phyloP scores from a whole-genome alignment of 176 grass and related monocot species.

The Stipa capillata region DNA sequence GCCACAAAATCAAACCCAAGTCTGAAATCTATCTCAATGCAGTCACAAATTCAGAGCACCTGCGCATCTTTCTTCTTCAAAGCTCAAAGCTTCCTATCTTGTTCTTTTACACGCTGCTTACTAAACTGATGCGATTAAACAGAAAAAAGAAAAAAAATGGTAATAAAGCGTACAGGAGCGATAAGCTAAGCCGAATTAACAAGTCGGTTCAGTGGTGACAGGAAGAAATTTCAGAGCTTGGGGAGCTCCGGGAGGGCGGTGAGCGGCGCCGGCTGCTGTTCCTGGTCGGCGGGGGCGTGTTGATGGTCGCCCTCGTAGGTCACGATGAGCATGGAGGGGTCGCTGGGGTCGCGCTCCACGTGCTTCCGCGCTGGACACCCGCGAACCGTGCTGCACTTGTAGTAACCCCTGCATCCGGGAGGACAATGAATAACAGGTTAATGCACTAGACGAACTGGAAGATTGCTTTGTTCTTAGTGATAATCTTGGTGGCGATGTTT shows the following conservation, averaged over 20 bases:
- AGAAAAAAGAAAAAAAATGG: not conserved
- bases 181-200: not conserved
- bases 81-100: not conserved
- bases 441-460: not conserved
- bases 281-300: conserved; percentile 28
- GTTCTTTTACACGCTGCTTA: not conserved
- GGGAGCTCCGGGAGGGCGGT: not conserved
- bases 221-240: not conserved
- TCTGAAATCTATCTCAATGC: not conserved
- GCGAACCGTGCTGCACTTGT: conserved; percentile 76
- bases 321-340: conserved; percentile 69
- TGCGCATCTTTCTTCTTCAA: not conserved
- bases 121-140: not conserved
- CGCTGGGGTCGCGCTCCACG: conserved; percentile 70
- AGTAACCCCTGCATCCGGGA: conserved; percentile 46
- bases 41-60: not conserved
- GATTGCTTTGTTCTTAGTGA: not conserved
- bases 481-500: not conserved
- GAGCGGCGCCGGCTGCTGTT: not conserved
- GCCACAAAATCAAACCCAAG: not conserved
- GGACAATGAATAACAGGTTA: not conserved
- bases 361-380: conserved; percentile 82
- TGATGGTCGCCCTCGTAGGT: conserved; percentile 83
- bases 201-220: not conserved
- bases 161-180: not conserved